phyloP scores from a whole-genome alignment of 441 rosid species.

The Pelargonium myrrhifolium region DNA sequence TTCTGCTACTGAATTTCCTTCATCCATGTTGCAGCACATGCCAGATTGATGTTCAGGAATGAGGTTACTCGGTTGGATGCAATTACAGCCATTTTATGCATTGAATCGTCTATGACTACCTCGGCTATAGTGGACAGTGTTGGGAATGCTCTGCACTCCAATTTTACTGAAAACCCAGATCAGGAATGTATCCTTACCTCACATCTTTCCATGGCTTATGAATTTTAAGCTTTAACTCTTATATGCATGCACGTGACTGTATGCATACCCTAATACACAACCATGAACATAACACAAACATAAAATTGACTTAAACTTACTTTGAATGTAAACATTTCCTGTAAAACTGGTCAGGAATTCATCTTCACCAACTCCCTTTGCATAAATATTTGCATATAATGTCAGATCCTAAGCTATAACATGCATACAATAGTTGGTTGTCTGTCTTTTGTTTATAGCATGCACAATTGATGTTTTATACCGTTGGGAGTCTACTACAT shows the following conservation, averaged over 20 bases:
- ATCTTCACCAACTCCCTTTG: too few relatives aligned
- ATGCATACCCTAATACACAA: background rate
- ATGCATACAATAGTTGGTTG: background rate
- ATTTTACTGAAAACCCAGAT: slow-evolving; percentile 80
- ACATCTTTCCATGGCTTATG: background rate
- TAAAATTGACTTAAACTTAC: background rate
- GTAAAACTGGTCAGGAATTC: background rate
- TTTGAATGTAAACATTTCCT: background rate
- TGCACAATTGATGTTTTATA: slow-evolving; percentile 8
- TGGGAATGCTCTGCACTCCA: slow-evolving; percentile 83
- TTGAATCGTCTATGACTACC: slow-evolving; percentile 90
- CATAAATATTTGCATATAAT: too few relatives aligned
- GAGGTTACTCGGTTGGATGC: slow-evolving; percentile 82
- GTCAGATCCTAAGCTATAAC: background rate
- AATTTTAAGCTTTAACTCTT: background rate
- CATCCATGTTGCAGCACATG: slow-evolving; percentile 58
- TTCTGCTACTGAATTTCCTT: slow-evolving; percentile 7
- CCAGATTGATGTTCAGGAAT: slow-evolving; percentile 91
- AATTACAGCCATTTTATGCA: slow-evolving; percentile 80
- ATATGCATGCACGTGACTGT: background rate
- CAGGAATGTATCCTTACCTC: slow-evolving; percentile 75
- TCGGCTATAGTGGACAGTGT: slow-evolving; percentile 83
- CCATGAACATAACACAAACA: background rate
- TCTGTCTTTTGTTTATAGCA: background rate
- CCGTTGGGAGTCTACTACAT: slow-evolving; percentile 5